Conservation (phyloP, 768 basidiomycete species). For the Russula sp. region DNA sequence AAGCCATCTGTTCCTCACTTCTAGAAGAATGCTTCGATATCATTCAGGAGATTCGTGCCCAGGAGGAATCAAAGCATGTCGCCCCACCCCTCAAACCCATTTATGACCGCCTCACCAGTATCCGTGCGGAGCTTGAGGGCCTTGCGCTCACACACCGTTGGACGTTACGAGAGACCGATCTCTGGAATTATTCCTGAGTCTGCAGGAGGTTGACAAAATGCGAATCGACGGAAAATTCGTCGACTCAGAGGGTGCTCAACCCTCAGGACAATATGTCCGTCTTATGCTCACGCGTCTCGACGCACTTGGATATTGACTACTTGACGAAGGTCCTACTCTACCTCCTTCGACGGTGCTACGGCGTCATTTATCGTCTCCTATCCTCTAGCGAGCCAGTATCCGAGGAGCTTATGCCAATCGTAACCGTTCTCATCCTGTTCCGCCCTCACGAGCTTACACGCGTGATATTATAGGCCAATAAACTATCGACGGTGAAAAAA, state of each 20-base stretch:
- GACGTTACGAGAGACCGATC: slow-evolving; percentile 91
- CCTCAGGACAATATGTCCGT: slow-evolving; percentile 91
- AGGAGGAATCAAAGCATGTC: slow-evolving; percentile 87
- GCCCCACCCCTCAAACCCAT: slow-evolving; percentile 85
- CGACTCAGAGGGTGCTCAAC: slow-evolving; percentile 87
- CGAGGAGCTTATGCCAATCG: slow-evolving; percentile 96
- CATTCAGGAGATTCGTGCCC: slow-evolving; percentile 89
- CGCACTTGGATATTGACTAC: slow-evolving; percentile 10
- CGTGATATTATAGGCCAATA: slow-evolving; percentile 69
- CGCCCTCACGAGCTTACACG: background rate
- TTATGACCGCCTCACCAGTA: slow-evolving; percentile 83
- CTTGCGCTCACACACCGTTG: slow-evolving; percentile 94
- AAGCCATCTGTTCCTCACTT: slow-evolving; percentile 86
- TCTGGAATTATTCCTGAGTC: slow-evolving; percentile 88
- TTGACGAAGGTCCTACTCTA: slow-evolving; percentile 81
- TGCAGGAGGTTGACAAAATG: slow-evolving; percentile 98
- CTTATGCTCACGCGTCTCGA: background rate
- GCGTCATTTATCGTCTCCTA: slow-evolving; percentile 88
- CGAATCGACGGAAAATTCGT: slow-evolving; percentile 96
- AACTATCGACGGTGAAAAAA: slow-evolving; percentile 93
- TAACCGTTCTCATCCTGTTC: slow-evolving; percentile 39
- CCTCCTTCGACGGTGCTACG: slow-evolving; percentile 91
- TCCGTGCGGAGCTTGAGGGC: slow-evolving; percentile 85
- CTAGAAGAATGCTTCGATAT: slow-evolving; percentile 98
- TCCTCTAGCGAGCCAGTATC: slow-evolving; percentile 97